Evolutionary conservation across 306 rosid species (phyloP).

Genomic region (Casuarina cunninghamiana): DNA sequence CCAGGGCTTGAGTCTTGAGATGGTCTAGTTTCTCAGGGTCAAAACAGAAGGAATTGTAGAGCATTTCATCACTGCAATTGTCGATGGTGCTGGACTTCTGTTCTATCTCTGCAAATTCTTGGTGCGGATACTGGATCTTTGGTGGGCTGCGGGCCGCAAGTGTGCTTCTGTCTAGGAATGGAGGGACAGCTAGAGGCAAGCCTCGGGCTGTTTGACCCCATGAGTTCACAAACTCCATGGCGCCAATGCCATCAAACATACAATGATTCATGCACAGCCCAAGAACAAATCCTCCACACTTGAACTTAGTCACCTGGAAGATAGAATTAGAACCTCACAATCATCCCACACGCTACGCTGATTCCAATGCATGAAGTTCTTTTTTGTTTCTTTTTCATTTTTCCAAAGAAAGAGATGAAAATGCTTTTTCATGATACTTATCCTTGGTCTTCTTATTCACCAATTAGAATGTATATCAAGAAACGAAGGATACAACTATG

Average conservation of each 20-base stretch:
- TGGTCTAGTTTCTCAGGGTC: constrained; percentile 61
- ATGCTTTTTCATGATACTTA: background rate
- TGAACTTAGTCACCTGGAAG: constrained; percentile 79
- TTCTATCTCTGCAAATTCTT: constrained; percentile 80
- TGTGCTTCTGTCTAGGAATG: constrained; percentile 63
- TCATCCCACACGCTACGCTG: background rate
- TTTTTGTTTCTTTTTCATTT: no score
- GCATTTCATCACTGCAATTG: constrained; percentile 62
- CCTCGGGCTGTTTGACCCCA: constrained; percentile 86
- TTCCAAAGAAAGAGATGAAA: background rate
- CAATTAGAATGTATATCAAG: background rate
- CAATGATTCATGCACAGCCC: constrained; percentile 86
- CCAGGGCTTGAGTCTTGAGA: constrained; percentile 62
- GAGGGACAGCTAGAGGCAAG: constrained; percentile 55
- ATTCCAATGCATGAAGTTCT: background rate
- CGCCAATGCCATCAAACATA: constrained; percentile 83
- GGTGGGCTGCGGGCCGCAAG: constrained; percentile 66
- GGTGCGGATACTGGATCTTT: constrained; percentile 51
- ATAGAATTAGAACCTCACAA: constrained; percentile 19
- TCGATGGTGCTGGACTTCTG: constrained; percentile 52
- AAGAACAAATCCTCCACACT: constrained; percentile 83
- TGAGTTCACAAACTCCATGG: constrained; percentile 84
- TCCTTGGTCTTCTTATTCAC: background rate
- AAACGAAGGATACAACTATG: background rate
- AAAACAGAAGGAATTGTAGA: constrained; percentile 69